Base-by-base conservation (phyloP, 2,329 filamentous ascomycete genomes). In the Sordariomycetes sp. region DNA sequence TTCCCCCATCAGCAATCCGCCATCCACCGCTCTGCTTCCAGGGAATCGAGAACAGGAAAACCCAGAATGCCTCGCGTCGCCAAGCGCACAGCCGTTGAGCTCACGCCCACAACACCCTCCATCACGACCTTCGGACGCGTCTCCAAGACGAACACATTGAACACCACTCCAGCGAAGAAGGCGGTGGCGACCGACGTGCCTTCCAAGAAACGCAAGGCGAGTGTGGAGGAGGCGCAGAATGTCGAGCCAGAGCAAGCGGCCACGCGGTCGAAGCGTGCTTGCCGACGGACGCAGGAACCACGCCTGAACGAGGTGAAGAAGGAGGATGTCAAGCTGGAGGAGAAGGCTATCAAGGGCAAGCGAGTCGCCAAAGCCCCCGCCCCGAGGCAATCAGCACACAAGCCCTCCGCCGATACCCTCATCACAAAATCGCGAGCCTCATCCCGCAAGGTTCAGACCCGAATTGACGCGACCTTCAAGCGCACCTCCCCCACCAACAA, bases 61-160 rank as follows among this genome's bases (percentile, higher is more conserved):
- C 3, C 17, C 33, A 35, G 21, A 16, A 38, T 38, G 36, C 21
- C 32, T 32, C 36, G 32, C 17, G 21, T 23, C 10, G 21, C 32
- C 14, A 38, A 32, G 19, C 35, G 36, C 23, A 21, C 36, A 32
- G 31, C 33, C 15, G 28, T 16, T 14, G 25, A 28, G 25, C 5
- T 34, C 20, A 17, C 30, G n/a, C 32, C 24, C 16, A 25, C 34
- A 8, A 42, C 31, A 24, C 50, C 50, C 17, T 39, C 50, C 42
- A 69, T 72, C 35, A 55, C 48, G 52, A 58, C 43, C 46, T 72
- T 70, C 45, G 46, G 60, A 30, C 67, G 66, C 34, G 51, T 71
- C 31, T 69, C 66, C 21, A 73, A 72, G 51, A 46, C 47, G 16
- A 44, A 52, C 32, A 15, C 47, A 15, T 38, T 40, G 12, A 48